Evolutionary conservation across 2,329 filamentous ascomycete species (phyloP).

Genomic region (Neonectria coccinea): DNA sequence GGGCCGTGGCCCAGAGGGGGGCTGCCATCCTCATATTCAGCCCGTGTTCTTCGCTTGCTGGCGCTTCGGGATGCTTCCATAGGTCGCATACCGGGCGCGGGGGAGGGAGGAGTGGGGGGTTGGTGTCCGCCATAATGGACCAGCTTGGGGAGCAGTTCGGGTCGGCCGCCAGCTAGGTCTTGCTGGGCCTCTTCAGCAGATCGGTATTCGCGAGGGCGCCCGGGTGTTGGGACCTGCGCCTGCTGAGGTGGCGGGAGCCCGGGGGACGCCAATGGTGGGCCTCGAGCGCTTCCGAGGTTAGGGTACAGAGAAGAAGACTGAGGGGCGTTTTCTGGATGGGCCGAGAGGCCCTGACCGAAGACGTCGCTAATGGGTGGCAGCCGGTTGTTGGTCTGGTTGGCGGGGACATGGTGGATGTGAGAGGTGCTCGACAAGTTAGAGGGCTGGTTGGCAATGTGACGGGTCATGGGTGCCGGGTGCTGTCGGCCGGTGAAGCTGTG

Average conservation of each 20-base stretch:
- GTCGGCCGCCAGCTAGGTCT: conserved; percentile 88
- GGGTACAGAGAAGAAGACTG: conserved; percentile 63
- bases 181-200: conserved; percentile 96
- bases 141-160: conserved; percentile 91
- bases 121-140: conserved; percentile 96
- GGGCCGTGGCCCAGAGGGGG: conserved; percentile 85
- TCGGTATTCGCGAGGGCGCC: conserved; percentile 85
- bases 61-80: conserved; percentile 67
- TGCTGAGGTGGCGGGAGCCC: conserved; percentile 71
- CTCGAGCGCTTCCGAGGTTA: conserved; percentile 71
- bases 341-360: conserved; percentile 82
- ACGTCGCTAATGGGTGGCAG: conserved; percentile 95
- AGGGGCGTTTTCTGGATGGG: conserved; percentile 67
- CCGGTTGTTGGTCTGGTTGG: conserved; percentile 89
- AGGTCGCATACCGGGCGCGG: conserved; percentile 65
- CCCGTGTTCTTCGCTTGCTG: conserved; percentile 80
- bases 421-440: conserved; percentile 86
- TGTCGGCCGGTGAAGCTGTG: conserved; percentile 95
- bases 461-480: conserved; percentile 78
- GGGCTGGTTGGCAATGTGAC: conserved; percentile 83
- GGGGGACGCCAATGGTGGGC: conserved; percentile 81
- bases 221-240: conserved; percentile 64
- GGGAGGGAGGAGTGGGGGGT: conserved; percentile 90
- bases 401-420: conserved; percentile 91
- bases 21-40: conserved; percentile 95